Evolutionary conservation across 1,284 basidiomycete species (phyloP).

Genomic region (Marasmius fiardii): DNA sequence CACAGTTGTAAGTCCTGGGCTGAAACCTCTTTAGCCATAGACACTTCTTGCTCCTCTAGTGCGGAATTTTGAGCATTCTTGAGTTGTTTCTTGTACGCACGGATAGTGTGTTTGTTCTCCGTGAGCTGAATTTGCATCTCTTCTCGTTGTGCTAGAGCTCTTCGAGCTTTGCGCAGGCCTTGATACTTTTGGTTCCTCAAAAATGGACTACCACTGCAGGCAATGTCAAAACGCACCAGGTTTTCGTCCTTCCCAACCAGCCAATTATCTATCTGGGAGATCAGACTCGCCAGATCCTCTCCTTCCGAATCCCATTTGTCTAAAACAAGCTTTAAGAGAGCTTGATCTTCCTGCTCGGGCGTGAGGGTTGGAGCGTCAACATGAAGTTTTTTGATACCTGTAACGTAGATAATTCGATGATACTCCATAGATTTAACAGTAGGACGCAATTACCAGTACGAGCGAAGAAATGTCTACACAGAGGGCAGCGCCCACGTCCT

Average conservation of each 20-base stretch:
- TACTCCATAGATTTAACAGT: not conserved
- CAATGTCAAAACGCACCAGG: not conserved
- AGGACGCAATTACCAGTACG: not conserved
- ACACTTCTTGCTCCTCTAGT: not conserved
- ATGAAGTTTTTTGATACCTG: conserved; percentile 2
- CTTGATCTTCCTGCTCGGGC: not conserved
- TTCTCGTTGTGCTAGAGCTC: not conserved
- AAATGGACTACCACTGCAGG: not conserved
- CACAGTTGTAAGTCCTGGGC: not conserved
- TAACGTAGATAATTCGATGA: not conserved
- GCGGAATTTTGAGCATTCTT: not conserved
- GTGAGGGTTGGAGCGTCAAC: not conserved
- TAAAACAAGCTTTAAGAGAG: not conserved
- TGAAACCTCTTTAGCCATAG: not conserved
- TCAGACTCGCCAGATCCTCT: not conserved
- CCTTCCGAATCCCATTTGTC: not conserved
- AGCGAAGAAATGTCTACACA: not conserved
- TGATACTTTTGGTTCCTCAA: not conserved
- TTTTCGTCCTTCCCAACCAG: not conserved
- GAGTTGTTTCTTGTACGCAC: not conserved
- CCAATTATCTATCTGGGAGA: not conserved
- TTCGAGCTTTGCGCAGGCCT: not conserved
- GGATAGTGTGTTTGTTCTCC: not conserved
- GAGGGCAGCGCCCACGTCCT: not conserved
- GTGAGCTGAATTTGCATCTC: not conserved